These are phyloP conservation scores for Pseudevernia furfuracea DNA, from an alignment of 495 filamentous ascomycete species.

Conservation along the genomic window DNA sequence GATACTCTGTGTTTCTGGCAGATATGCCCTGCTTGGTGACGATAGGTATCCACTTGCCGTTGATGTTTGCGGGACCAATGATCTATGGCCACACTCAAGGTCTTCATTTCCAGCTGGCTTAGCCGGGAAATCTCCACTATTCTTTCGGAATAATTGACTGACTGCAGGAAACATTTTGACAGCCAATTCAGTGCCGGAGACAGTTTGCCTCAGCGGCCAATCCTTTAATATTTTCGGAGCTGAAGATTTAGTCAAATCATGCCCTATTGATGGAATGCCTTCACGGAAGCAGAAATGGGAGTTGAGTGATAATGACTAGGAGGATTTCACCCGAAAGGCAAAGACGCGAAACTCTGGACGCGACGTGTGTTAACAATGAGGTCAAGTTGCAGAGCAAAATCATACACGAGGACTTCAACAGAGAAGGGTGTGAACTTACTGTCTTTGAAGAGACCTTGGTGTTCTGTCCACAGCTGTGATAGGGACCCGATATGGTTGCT, in stretches of 20 bases:
- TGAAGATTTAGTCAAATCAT: neutral
- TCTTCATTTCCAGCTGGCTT: neutral
- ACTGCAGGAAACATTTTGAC: neutral
- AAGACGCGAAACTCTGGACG: slow-evolving; percentile 1
- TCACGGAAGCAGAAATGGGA: neutral
- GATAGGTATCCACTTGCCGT: neutral
- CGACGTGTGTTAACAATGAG: slow-evolving; percentile 2
- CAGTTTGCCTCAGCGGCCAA: neutral
- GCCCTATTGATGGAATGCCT: neutral
- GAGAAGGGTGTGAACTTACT: neutral
- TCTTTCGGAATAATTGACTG: neutral
- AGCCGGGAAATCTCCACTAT: neutral
- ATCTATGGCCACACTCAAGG: slow-evolving; percentile 1
- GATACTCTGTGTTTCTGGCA: neutral
- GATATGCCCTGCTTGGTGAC: neutral
- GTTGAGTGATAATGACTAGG: neutral
- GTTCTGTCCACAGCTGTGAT: neutral
- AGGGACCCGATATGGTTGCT: neutral
- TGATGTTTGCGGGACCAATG: neutral
- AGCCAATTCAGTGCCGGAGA: neutral
- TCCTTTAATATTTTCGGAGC: neutral
- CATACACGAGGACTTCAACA: neutral
- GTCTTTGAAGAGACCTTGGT: neutral
- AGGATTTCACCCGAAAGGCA: neutral
- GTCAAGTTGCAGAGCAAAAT: neutral